phyloP scores from a whole-genome alignment of 371 early-diverging fungal genomes.

The Actinomucor elegans region DNA sequence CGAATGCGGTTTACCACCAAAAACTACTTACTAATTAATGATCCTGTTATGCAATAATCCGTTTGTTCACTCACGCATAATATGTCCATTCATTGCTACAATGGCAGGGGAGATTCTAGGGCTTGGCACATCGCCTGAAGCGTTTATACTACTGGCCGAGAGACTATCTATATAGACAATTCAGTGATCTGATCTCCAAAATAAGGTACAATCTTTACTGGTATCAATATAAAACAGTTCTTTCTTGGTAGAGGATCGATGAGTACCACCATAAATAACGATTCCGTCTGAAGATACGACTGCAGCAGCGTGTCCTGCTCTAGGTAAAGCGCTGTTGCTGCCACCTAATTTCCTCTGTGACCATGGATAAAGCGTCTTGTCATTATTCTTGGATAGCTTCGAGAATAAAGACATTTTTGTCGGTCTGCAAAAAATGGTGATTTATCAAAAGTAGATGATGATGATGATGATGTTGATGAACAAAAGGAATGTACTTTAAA shows the following conservation, averaged over 20 bases:
- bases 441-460: too few species aligned
- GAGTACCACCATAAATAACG: slow-evolving; percentile 61
- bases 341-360: slow-evolving; percentile 47
- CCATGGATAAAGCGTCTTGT: slow-evolving; percentile 52
- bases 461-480: too few species aligned
- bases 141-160: slow-evolving; percentile 31
- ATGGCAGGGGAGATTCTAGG: slow-evolving; percentile 34
- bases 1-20: slow-evolving; percentile 44
- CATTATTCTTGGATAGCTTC: slow-evolving; percentile 47
- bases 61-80: slow-evolving; percentile 33
- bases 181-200: not conserved
- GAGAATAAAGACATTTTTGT: slow-evolving; percentile 56
- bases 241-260: slow-evolving; percentile 43
- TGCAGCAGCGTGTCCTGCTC: slow-evolving; percentile 62
- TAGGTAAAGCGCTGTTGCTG: slow-evolving; percentile 44
- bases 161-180: slow-evolving; percentile 22
- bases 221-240: slow-evolving; percentile 64
- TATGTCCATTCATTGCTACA: slow-evolving; percentile 33
- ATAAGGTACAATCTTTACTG: slow-evolving; percentile 35
- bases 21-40: slow-evolving; percentile 23
- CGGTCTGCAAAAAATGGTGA: too few species aligned
- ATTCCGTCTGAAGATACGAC: slow-evolving; percentile 51
- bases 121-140: slow-evolving; percentile 40
- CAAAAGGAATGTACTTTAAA: too few species aligned
- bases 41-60: not conserved